Conservation (phyloP, 805 yeast species). For the Saturnispora silvae region DNA sequence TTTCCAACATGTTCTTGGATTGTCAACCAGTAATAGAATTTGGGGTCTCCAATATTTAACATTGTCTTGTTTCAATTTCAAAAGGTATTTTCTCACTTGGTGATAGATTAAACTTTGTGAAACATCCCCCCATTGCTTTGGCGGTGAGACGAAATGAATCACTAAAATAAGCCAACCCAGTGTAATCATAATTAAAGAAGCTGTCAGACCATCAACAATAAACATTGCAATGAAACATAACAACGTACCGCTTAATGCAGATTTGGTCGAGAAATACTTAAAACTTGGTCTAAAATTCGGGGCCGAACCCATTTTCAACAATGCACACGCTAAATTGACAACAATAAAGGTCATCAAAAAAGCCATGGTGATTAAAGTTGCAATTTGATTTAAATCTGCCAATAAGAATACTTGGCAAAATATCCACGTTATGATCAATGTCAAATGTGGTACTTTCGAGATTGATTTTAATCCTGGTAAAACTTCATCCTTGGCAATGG, state of each 20-base stretch:
- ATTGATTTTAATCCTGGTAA: slow-evolving; percentile 69
- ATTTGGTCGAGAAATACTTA: slow-evolving; percentile 68
- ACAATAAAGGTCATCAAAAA: slow-evolving; percentile 92
- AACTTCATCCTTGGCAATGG: slow-evolving; percentile 80
- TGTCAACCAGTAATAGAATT: slow-evolving; percentile 74
- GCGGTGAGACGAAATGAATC: slow-evolving; percentile 87
- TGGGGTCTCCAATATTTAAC: slow-evolving; percentile 99
- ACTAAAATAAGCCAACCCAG: slow-evolving; percentile 56
- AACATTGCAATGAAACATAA: slow-evolving; percentile 79
- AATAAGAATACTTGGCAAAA: slow-evolving; percentile 77
- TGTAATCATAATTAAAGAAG: slow-evolving; percentile 60
- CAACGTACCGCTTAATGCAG: slow-evolving; percentile 70
- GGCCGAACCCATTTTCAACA: slow-evolving; percentile 80
- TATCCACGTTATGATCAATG: slow-evolving; percentile 68
- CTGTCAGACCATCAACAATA: slow-evolving; percentile 86
- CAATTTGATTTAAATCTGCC: slow-evolving; percentile 88
- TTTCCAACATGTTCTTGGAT: slow-evolving; percentile 88
- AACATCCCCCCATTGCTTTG: slow-evolving; percentile 97
- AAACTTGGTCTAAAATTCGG: slow-evolving; percentile 98
- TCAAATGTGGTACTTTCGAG: slow-evolving; percentile 40
- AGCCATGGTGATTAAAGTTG: slow-evolving; percentile 94
- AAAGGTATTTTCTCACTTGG: slow-evolving; percentile 84
- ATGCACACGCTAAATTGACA: slow-evolving; percentile 86
- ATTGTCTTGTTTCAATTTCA: slow-evolving; percentile 78
- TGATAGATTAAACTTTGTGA: slow-evolving; percentile 92